Percentiles rank a stretch among this genome's conserved stretches.
Evolutionary conservation across 176 grass and related monocot species (phyloP).

Genomic region (Zoysia japonica): DNA sequence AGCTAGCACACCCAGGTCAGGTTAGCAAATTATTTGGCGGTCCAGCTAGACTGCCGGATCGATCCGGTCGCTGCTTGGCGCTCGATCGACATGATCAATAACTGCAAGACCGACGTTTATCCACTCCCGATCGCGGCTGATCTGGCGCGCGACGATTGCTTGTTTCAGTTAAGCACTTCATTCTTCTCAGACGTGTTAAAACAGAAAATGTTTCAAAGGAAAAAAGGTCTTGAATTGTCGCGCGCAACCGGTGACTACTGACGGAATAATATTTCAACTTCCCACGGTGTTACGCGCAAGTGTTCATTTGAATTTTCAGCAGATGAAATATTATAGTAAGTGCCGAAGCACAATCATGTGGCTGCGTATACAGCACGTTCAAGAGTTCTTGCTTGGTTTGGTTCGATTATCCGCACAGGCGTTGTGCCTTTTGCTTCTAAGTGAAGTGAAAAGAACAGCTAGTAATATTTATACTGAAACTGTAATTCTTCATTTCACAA

Average conservation of each 20-base stretch:
- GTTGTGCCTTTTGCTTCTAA: background rate
- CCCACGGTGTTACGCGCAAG: background rate
- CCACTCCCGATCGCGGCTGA: background rate
- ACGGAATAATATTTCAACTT: background rate
- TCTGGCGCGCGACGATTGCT: background rate
- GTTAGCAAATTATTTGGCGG: constrained; percentile 4
- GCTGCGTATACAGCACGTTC: background rate
- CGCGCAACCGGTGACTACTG: background rate
- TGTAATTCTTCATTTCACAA: no score
- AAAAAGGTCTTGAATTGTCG: background rate
- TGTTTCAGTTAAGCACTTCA: background rate
- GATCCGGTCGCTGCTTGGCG: background rate
- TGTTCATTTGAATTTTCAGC: background rate
- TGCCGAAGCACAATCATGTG: background rate
- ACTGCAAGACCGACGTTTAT: background rate
- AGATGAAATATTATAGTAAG: no score
- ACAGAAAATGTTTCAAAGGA: no score
- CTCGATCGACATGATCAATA: background rate
- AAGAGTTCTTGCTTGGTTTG: background rate
- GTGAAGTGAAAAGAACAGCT: background rate
- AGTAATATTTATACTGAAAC: no score
- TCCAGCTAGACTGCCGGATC: background rate
- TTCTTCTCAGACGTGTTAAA: background rate
- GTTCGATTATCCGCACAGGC: background rate
- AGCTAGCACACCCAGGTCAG: background rate